Base-by-base conservation (phyloP, 2,329 filamentous ascomycete species). In the Cladosporium colombiae region DNA sequence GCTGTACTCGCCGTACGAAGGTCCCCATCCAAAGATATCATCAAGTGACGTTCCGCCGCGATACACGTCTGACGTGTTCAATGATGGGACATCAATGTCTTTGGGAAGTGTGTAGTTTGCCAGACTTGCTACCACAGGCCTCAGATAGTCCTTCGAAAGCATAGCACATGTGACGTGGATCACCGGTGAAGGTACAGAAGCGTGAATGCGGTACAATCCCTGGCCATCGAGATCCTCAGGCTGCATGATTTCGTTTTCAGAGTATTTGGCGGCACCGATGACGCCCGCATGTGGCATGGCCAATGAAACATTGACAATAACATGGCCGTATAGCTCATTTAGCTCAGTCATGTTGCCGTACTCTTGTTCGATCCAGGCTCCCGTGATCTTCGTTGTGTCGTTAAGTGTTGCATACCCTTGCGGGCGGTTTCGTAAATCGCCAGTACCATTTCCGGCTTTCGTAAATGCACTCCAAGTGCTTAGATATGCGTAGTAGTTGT, bases 241-340 rank as follows among this genome's bases (percentile, higher is more conserved):
- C 70, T 94, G 91, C 13, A 91, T 77, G 37, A 94, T 91, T 0
- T 79, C 75, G 71, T 94, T 94, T 10, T 78, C 75, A 0, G 81
- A 77, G 69, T 89, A 81, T 8, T 81, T 84, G 0, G 89, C 88
- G 0, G 91, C 91, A 16, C 81, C 77, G 40, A 90, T 86, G 0
- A 95, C 83, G 0, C 88, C 87, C 0, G 87, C 82, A 70, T 95
- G 91, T 0, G 91, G 91, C 84, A 93, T 89, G 0, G 90, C 90
- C 70, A 93, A 82, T 0, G 89, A 91, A 27, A 92, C 86, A 69
- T 93, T 93, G 74, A 93, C 91, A 70, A 94, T 80, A 40, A 90
- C 82, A 27, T 90, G 82, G 0, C 80, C 78, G 62, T 85, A 75
- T 11, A 81, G 73, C 5, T 81, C 74, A 3, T 83, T 89, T 0